Conservation (phyloP, 2,329 filamentous ascomycete species). For the Fusarium clavum region DNA sequence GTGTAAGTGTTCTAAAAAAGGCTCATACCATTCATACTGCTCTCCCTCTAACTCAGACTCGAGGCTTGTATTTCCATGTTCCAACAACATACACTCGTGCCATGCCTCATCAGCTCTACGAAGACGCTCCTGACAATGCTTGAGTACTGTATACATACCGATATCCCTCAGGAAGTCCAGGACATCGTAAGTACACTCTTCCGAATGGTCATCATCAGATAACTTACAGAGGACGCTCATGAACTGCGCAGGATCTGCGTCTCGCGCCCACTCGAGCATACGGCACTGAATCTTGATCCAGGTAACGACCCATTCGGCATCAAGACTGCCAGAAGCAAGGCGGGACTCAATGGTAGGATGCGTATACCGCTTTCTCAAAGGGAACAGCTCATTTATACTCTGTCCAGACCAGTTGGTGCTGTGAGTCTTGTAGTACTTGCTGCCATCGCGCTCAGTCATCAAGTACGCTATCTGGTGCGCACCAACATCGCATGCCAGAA, state of each 20-base stretch:
- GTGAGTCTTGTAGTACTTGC: neutral
- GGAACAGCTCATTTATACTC: neutral
- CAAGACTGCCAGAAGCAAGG: conserved; percentile 51
- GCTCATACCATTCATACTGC: too few species aligned
- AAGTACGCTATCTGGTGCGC: conserved; percentile 41
- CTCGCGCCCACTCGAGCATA: conserved; percentile 45
- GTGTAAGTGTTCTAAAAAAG: too few species aligned
- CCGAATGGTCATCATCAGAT: conserved; percentile 13
- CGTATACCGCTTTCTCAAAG: neutral
- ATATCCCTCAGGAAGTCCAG: conserved; percentile 53
- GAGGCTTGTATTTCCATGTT: neutral
- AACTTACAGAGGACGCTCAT: conserved; percentile 45
- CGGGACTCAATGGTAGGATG: conserved; percentile 53
- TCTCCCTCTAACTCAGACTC: too few species aligned
- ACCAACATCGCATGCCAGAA: conserved; percentile 43
- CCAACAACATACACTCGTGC: conserved; percentile 40
- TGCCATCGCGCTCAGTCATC: conserved; percentile 1
- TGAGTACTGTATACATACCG: conserved; percentile 48
- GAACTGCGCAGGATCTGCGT: conserved; percentile 47
- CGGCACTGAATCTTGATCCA: conserved; percentile 53
- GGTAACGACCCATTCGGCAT: conserved; percentile 49
- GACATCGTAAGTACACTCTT: conserved; percentile 49
- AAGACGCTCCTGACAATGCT: conserved; percentile 44
- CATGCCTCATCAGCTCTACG: conserved; percentile 40
- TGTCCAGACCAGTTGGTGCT: conserved; percentile 43